These are phyloP conservation scores for Fusarium luffae DNA, from an alignment of 2,329 filamentous ascomycete species.

Conservation along the genomic window DNA sequence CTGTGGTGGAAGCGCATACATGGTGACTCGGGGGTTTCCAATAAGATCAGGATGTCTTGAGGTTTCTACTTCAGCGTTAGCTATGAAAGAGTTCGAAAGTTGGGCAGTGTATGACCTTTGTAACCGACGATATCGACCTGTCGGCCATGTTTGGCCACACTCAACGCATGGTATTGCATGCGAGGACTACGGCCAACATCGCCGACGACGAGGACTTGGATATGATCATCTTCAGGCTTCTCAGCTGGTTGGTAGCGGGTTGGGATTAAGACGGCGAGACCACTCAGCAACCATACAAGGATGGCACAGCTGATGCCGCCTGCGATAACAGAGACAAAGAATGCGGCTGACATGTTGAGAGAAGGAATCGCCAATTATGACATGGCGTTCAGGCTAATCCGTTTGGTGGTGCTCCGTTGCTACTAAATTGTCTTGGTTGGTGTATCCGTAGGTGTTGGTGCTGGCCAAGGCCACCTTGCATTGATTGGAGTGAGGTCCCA, in stretches of 20 bases:
- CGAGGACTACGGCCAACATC: slow-evolving; percentile 96
- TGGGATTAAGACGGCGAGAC: slow-evolving; percentile 47
- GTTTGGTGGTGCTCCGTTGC: slow-evolving; percentile 12
- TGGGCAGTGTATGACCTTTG: slow-evolving; percentile 64
- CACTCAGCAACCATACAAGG: slow-evolving; percentile 43
- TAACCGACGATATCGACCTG: slow-evolving; percentile 90
- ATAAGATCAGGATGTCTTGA: slow-evolving; percentile 82
- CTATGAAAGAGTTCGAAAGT: slow-evolving; percentile 2
- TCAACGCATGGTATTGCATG: slow-evolving; percentile 98
- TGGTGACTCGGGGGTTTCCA: slow-evolving; percentile 73
- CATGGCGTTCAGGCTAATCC: slow-evolving; percentile 23
- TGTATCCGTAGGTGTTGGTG: slow-evolving; percentile 6
- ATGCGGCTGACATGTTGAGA: slow-evolving; percentile 41
- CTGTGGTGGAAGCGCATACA: slow-evolving; percentile 76
- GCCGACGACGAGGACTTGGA: slow-evolving; percentile 91
- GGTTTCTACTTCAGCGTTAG: slow-evolving; percentile 67
- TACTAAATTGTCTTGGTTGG: slow-evolving; percentile 9
- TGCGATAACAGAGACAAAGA: slow-evolving; percentile 51
- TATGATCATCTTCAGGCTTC: slow-evolving; percentile 54
- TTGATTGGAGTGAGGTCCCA: slow-evolving; percentile 26
- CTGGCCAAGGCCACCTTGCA: slow-evolving; percentile 37
- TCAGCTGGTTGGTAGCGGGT: slow-evolving; percentile 51
- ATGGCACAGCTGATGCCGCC: slow-evolving; percentile 50
- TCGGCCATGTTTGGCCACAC: slow-evolving; percentile 84
- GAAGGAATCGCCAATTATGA: slow-evolving; percentile 15